Evolutionary conservation across 2,329 filamentous ascomycete genomes (phyloP).

Genomic region (Aspergillus calidoustus): DNA sequence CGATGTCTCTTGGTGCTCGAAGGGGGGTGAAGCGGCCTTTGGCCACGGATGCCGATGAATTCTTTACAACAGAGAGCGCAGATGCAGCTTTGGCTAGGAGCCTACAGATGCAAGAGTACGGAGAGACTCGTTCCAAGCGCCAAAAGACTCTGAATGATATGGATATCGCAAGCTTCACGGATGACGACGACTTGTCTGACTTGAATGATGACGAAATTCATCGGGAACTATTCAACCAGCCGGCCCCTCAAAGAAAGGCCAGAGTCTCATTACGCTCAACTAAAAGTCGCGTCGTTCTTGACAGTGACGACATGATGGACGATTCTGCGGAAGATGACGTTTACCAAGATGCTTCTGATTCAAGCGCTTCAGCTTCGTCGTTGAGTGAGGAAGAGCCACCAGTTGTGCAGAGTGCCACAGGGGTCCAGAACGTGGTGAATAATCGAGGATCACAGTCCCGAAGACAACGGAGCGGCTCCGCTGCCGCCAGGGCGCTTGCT

Average conservation of each 20-base stretch:
- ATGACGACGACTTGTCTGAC: constrained; percentile 21
- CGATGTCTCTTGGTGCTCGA: constrained; percentile 39
- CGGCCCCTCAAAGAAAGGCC: constrained; percentile 20
- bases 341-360: constrained; percentile 21
- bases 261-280: constrained; percentile 20
- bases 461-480: constrained; percentile 6
- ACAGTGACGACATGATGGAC: constrained; percentile 22
- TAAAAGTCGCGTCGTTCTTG: constrained; percentile 16
- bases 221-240: constrained; percentile 24
- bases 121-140: constrained; percentile 41
- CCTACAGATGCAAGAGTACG: constrained; percentile 62
- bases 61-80: constrained; percentile 37
- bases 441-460: constrained; percentile 6
- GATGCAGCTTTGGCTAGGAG: constrained; percentile 60
- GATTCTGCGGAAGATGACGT: constrained; percentile 25
- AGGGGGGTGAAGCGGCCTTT: constrained; percentile 51
- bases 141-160: constrained; percentile 31
- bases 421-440: neutral
- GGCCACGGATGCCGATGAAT: constrained; percentile 49
- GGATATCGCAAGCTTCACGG: constrained; percentile 33
- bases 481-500: constrained; percentile 1
- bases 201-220: constrained; percentile 17
- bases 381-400: constrained; percentile 28
- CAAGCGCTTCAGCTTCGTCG: constrained; percentile 10
- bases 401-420: constrained; percentile 9